These are phyloP conservation scores for Clavispora phyllophila DNA, from an alignment of 805 yeast species.

Conservation along the genomic window DNA sequence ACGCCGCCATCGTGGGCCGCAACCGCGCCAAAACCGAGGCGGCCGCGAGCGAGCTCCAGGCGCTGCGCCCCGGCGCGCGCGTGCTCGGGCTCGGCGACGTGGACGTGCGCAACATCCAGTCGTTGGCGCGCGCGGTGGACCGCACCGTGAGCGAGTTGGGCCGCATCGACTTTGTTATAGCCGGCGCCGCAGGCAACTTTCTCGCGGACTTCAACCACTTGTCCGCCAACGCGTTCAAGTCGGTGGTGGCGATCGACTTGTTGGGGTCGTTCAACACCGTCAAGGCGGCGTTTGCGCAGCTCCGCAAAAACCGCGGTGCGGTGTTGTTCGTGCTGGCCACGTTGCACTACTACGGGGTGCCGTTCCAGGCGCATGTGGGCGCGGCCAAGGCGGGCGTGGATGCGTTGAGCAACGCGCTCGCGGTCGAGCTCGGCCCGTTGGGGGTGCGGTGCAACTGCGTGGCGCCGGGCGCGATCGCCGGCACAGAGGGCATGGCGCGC, in stretches of 20 bases:
- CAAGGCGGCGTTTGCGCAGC: slow-evolving; percentile 70
- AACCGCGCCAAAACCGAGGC: slow-evolving; percentile 57
- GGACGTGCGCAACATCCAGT: slow-evolving; percentile 71
- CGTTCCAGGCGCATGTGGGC: slow-evolving; percentile 84
- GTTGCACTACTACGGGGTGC: slow-evolving; percentile 82
- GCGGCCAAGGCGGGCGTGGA: slow-evolving; percentile 97
- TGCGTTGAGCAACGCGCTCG: slow-evolving; percentile 75
- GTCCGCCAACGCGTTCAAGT: slow-evolving; percentile 80
- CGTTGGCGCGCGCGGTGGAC: slow-evolving; percentile 60
- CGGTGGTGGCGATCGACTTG: slow-evolving; percentile 82
- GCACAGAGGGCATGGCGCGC: slow-evolving; percentile 80
- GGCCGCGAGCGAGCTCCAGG: slow-evolving; percentile 64
- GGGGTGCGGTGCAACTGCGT: slow-evolving; percentile 80
- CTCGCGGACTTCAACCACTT: slow-evolving; percentile 72
- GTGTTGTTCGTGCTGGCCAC: slow-evolving; percentile 83
- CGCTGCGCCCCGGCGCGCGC: slow-evolving; percentile 51
- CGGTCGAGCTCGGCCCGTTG: slow-evolving; percentile 87
- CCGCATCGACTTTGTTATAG: slow-evolving; percentile 77
- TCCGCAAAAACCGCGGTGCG: slow-evolving; percentile 63
- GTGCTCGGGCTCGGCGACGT: slow-evolving; percentile 68
- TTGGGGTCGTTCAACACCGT: slow-evolving; percentile 86
- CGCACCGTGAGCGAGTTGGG: slow-evolving; percentile 66
- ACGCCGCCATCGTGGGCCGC: slow-evolving; percentile 83
- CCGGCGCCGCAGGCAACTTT: slow-evolving; percentile 97
- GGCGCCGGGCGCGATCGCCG: slow-evolving; percentile 88